These are phyloP conservation scores for Pythium scleroteichum DNA, from an alignment of 352 stramenopile species.

Conservation along the genomic window DNA sequence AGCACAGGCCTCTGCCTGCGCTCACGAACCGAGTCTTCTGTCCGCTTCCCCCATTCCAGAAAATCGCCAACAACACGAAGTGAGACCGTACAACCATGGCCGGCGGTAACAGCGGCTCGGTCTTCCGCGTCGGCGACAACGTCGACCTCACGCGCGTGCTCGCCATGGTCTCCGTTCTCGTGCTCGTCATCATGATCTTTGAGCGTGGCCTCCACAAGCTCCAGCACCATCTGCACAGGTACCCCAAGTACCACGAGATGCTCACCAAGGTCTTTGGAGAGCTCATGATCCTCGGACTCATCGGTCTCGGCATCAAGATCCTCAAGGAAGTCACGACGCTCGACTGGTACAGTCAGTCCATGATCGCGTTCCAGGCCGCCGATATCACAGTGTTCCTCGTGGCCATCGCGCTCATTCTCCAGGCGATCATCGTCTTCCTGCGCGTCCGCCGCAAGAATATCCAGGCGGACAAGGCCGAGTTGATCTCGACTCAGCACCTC, in stretches of 20 bases:
- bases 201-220: conserved; percentile 46
- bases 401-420: conserved; percentile 32
- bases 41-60: background rate
- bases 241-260: conserved; percentile 72
- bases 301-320: conserved; percentile 43
- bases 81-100: conserved; percentile 9
- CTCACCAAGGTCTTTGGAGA: conserved; percentile 52
- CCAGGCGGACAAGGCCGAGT: conserved; percentile 28
- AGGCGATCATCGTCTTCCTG: conserved; percentile 34
- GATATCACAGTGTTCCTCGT: conserved; percentile 39
- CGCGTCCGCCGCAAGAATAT: conserved; percentile 33
- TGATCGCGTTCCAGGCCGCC: conserved; percentile 39
- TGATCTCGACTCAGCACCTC: conserved; percentile 31
- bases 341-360: conserved; percentile 20
- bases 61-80: background rate
- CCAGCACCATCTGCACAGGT: conserved; percentile 43
- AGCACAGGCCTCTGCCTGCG: too few species aligned
- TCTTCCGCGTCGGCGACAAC: conserved; percentile 56
- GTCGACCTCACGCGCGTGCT: conserved; percentile 62
- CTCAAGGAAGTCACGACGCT: conserved; percentile 25
- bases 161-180: conserved; percentile 45
- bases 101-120: conserved; percentile 31
- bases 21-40: too few species aligned
- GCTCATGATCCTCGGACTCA: conserved; percentile 37
- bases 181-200: conserved; percentile 46